These are phyloP conservation scores for Tetrapisispora fleetii DNA, from an alignment of 805 yeast genomes.

Conservation along the genomic window DNA sequence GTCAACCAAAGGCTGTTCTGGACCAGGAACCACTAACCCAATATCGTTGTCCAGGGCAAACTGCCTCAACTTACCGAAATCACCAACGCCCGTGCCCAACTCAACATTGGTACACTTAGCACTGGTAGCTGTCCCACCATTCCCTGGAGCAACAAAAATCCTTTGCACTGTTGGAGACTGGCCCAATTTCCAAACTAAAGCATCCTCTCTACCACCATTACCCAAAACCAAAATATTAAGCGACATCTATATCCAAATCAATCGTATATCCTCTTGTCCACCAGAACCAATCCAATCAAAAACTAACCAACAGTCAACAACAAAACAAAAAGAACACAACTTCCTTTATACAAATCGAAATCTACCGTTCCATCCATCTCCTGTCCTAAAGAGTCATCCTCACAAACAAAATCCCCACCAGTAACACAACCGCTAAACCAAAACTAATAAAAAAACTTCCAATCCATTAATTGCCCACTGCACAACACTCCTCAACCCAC, in stretches of 20 bases:
- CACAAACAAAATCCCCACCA: no score
- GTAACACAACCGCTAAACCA: no score
- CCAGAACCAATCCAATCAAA: no score
- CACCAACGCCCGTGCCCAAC: slow-evolving; percentile 52
- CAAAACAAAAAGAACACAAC: no score
- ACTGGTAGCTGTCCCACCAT: slow-evolving; percentile 72
- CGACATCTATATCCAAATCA: slow-evolving; percentile 10
- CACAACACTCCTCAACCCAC: no score
- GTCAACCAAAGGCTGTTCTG: slow-evolving; percentile 97
- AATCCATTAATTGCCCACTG: no score
- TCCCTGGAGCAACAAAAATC: slow-evolving; percentile 92
- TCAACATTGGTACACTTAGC: slow-evolving; percentile 60
- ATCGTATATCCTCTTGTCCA: no score
- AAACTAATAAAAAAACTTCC: no score
- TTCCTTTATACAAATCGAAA: no score
- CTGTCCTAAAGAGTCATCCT: no score
- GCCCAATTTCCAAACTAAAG: slow-evolving; percentile 81
- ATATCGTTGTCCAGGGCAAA: slow-evolving; percentile 65
- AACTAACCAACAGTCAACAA: no score
- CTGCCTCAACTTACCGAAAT: slow-evolving; percentile 58
- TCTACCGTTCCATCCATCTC: no score
- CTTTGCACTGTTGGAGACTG: slow-evolving; percentile 64
- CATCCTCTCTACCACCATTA: slow-evolving; percentile 98
- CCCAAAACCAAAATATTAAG: slow-evolving; percentile 79
- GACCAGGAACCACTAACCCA: slow-evolving; percentile 86